A percentile compares a stretch with the other conserved stretches of the same genome.
Evolutionary conservation across 495 filamentous ascomycete genomes (phyloP).

Genomic region (Daldinia grandis): DNA sequence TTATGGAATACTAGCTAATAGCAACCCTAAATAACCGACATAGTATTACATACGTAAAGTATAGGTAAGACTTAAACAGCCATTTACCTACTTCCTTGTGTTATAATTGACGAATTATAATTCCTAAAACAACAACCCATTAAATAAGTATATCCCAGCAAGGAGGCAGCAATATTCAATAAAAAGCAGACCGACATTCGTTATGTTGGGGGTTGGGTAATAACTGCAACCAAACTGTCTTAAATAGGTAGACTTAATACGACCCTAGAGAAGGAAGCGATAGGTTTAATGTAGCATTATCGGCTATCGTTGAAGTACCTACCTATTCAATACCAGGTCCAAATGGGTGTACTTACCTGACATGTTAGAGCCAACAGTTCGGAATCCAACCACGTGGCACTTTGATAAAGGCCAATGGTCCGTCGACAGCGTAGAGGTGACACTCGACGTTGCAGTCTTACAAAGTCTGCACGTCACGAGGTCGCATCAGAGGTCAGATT

Average conservation of each 20-base stretch:
- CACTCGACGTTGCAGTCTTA: neutral
- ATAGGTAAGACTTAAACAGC: too few species aligned
- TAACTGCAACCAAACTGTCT: neutral
- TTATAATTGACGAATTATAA: too few species aligned
- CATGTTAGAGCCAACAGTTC: neutral
- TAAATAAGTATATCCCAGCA: too few species aligned
- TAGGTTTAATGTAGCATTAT: neutral
- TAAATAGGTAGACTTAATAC: neutral
- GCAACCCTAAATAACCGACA: too few species aligned
- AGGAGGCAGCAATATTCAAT: too few species aligned
- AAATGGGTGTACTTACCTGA: neutral
- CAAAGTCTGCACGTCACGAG: neutral
- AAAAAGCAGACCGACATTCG: neutral
- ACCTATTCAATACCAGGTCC: neutral
- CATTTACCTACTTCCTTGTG: too few species aligned
- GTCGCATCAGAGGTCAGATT: neutral
- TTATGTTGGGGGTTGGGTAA: neutral
- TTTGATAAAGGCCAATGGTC: neutral
- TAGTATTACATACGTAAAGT: too few species aligned
- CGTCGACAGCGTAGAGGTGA: neutral
- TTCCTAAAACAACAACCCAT: too few species aligned
- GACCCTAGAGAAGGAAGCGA: neutral
- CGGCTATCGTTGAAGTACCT: too few species aligned
- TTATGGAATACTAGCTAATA: too few species aligned
- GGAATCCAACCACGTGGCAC: neutral